A percentile compares a stretch with the other conserved stretches of the same genome.
These are phyloP conservation scores for Ceratocystis alfenasii DNA, from an alignment of 2,329 filamentous ascomycete genomes.

Conservation along the genomic window DNA sequence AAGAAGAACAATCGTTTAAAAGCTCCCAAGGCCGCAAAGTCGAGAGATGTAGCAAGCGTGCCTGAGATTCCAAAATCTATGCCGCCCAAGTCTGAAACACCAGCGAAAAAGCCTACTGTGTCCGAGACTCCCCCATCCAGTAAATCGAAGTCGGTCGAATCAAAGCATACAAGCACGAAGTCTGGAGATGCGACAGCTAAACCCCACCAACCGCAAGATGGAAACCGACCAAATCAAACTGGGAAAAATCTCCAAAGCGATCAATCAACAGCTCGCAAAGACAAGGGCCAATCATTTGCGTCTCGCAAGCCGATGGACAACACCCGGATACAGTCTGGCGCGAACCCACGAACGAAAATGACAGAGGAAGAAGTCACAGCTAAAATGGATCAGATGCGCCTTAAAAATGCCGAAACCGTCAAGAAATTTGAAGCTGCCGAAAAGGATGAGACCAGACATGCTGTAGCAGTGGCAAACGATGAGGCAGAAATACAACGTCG, in stretches of 20 bases:
- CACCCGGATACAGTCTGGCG: conserved; percentile 41
- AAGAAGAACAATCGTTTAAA: conserved; percentile 17
- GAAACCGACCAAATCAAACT: conserved; percentile 5
- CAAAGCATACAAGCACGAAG: background rate
- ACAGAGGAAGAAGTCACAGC: conserved; percentile 46
- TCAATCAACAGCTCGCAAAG: background rate
- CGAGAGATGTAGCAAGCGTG: conserved; percentile 18
- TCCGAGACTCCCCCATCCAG: background rate
- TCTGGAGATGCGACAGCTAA: background rate
- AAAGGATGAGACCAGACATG: conserved; percentile 45
- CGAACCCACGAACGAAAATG: conserved; percentile 48
- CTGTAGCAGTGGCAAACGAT: conserved; percentile 41
- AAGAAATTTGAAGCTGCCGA: conserved; percentile 48
- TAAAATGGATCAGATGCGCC: conserved; percentile 51
- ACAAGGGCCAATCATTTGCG: background rate
- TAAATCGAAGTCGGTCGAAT: background rate
- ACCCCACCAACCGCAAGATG: background rate
- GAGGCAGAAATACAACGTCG: conserved; percentile 45
- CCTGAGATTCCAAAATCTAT: background rate
- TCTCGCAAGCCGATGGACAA: conserved; percentile 28
- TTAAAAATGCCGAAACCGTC: conserved; percentile 45
- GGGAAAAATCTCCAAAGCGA: background rate
- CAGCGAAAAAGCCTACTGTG: background rate
- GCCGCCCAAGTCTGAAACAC: background rate
- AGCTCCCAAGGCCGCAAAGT: conserved; percentile 11